Percentiles rank a stretch among this genome's conserved stretches.
These are phyloP conservation scores for Mucor plumbeus DNA, from an alignment of 371 early-diverging fungal species.

Conservation along the genomic window DNA sequence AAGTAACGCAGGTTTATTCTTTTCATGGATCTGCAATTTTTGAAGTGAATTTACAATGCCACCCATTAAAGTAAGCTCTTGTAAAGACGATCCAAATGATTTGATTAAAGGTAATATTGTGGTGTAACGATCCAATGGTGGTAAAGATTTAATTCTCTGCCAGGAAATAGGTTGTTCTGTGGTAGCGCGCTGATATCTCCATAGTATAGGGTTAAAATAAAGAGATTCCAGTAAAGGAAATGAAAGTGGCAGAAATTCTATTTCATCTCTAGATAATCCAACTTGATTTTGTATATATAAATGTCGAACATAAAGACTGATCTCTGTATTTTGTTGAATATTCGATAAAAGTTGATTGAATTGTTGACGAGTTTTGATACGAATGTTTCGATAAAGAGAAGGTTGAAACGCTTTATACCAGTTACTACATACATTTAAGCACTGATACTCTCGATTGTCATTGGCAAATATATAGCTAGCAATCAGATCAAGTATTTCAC, in stretches of 20 bases:
- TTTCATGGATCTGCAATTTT: background rate
- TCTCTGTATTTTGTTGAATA: background rate
- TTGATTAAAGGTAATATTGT: background rate
- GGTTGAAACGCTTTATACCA: conserved; percentile 6
- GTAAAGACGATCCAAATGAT: background rate
- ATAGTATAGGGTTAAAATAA: conserved; percentile 16
- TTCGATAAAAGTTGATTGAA: background rate
- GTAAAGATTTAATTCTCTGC: conserved; percentile 4
- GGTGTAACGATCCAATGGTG: conserved; percentile 1
- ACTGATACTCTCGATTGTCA: background rate
- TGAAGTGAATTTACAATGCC: background rate
- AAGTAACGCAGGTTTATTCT: background rate
- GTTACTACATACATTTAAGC: background rate
- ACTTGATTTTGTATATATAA: conserved; percentile 10
- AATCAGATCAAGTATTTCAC: conserved; percentile 11
- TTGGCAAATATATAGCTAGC: background rate
- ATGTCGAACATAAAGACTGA: conserved; percentile 12
- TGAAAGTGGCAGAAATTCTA: background rate
- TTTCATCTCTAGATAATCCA: conserved; percentile 13
- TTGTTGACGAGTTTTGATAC: conserved; percentile 7
- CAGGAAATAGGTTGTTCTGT: background rate
- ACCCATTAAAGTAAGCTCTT: background rate
- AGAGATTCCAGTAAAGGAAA: conserved; percentile 11
- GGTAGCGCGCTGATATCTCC: conserved; percentile 4
- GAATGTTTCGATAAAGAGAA: background rate